phyloP scores from a whole-genome alignment of 2,329 filamentous ascomycete genomes.

The Penicillium digitatum region DNA sequence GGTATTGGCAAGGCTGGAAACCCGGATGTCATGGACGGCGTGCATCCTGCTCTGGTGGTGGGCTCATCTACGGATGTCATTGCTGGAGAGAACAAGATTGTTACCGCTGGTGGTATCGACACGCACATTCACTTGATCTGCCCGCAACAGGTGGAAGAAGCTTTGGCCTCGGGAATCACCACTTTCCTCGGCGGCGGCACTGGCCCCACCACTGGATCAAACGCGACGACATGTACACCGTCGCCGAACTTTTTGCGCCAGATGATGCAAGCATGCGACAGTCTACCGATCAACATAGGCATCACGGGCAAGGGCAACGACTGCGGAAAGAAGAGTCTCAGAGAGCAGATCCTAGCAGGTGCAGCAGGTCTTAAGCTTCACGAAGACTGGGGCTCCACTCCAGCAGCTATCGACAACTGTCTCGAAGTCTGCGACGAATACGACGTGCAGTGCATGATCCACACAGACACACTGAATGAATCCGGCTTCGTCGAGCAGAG shows the following conservation, averaged over 20 bases:
- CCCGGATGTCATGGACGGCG: slow-evolving; percentile 93
- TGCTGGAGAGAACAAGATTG: slow-evolving; percentile 81
- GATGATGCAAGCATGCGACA: slow-evolving; percentile 85
- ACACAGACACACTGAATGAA: slow-evolving; percentile 94
- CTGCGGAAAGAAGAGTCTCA: slow-evolving; percentile 63
- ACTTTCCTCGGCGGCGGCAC: slow-evolving; percentile 88
- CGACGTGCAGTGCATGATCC: slow-evolving; percentile 89
- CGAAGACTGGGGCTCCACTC: slow-evolving; percentile 93
- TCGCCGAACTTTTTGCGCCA: slow-evolving; percentile 75
- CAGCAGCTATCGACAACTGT: slow-evolving; percentile 85
- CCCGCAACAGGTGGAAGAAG: slow-evolving; percentile 82
- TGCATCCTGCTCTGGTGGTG: slow-evolving; percentile 72
- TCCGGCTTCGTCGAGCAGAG: slow-evolving; percentile 95
- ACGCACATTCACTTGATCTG: slow-evolving; percentile 93
- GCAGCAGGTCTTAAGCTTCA: slow-evolving; percentile 90
- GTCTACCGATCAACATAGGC: slow-evolving; percentile 77
- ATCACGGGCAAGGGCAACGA: slow-evolving; percentile 96
- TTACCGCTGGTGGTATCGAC: slow-evolving; percentile 87
- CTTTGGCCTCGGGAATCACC: slow-evolving; percentile 79
- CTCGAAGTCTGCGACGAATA: slow-evolving; percentile 81
- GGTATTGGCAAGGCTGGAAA: slow-evolving; percentile 94
- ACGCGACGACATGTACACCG: slow-evolving; percentile 89
- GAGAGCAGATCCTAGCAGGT: slow-evolving; percentile 76
- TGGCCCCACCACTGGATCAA: slow-evolving; percentile 86
- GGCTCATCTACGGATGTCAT: slow-evolving; percentile 89